A percentile compares a stretch with the other conserved stretches of the same genome.
phyloP scores from a whole-genome alignment of 1,284 basidiomycete genomes.

The Apiotrichum laibachii region DNA sequence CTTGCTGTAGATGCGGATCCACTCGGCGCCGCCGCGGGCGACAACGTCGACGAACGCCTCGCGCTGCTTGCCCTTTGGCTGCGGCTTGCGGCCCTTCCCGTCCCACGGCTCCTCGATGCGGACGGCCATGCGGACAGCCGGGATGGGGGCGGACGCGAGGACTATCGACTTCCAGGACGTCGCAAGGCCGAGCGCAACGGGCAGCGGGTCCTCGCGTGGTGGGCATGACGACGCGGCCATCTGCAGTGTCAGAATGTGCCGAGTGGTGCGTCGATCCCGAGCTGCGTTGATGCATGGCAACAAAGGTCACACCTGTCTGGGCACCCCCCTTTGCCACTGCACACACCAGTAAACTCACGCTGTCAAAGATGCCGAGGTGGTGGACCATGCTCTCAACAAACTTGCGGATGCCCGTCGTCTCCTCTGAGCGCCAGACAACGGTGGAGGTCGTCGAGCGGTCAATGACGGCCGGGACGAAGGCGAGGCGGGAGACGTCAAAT shows the following conservation, averaged over 20 bases:
- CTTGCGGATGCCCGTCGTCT: conserved; percentile 29
- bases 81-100: conserved; percentile 9
- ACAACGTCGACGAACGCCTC: conserved; percentile 65
- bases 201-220: conserved; percentile 35
- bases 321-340: neutral
- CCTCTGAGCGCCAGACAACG: conserved; percentile 27
- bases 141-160: conserved; percentile 59
- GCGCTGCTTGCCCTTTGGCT: conserved; percentile 36
- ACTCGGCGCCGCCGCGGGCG: conserved; percentile 65
- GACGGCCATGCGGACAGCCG: conserved; percentile 53
- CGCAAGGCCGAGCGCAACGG: conserved; percentile 40
- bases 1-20: conserved; percentile 78
- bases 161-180: conserved; percentile 68
- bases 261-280: neutral
- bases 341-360: conserved; percentile 15
- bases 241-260: conserved; percentile 3
- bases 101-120: conserved; percentile 3
- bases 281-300: too few relatives aligned
- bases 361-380: conserved; percentile 17
- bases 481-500: conserved; percentile 10
- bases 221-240: conserved; percentile 9
- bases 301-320: neutral
- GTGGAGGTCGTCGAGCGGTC: conserved; percentile 9
- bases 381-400: conserved; percentile 27
- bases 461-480: conserved; percentile 16